These are phyloP conservation scores for Parietaria judaica DNA, from an alignment of 306 rosid species.

Conservation along the genomic window DNA sequence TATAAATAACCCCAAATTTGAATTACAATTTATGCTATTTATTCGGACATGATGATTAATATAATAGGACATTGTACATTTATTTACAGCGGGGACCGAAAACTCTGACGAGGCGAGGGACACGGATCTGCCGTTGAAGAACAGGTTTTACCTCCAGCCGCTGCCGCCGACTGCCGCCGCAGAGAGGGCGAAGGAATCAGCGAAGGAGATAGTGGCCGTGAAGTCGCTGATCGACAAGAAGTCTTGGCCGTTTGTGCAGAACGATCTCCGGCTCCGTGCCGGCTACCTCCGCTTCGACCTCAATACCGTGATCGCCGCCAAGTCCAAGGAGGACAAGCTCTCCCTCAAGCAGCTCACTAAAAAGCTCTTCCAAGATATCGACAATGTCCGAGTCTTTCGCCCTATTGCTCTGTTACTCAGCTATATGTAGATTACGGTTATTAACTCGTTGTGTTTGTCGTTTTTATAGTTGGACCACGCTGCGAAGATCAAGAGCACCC, in stretches of 20 bases:
- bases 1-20: too few relatives aligned
- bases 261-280: constrained; percentile 70
- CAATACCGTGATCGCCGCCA: constrained; percentile 63
- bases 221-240: constrained; percentile 75
- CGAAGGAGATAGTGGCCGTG: constrained; percentile 70
- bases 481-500: constrained; percentile 78
- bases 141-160: constrained; percentile 78
- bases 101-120: constrained; percentile 91
- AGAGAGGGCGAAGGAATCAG: constrained; percentile 78
- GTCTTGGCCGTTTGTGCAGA: constrained; percentile 94
- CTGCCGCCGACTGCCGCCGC: constrained; percentile 59
- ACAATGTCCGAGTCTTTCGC: constrained; percentile 45
- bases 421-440: not conserved
- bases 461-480: constrained; percentile 68
- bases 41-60: too few relatives aligned
- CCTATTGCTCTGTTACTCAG: not conserved
- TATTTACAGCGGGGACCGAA: constrained; percentile 79
- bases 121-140: constrained; percentile 57
- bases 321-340: constrained; percentile 69
- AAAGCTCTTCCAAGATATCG: constrained; percentile 72
- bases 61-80: too few relatives aligned
- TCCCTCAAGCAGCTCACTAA: constrained; percentile 68
- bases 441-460: not conserved
- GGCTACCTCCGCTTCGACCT: constrained; percentile 80
- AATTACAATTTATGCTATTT: too few relatives aligned